phyloP scores from a whole-genome alignment of 176 grass and related monocot genomes.

The Ensete glaucum region DNA sequence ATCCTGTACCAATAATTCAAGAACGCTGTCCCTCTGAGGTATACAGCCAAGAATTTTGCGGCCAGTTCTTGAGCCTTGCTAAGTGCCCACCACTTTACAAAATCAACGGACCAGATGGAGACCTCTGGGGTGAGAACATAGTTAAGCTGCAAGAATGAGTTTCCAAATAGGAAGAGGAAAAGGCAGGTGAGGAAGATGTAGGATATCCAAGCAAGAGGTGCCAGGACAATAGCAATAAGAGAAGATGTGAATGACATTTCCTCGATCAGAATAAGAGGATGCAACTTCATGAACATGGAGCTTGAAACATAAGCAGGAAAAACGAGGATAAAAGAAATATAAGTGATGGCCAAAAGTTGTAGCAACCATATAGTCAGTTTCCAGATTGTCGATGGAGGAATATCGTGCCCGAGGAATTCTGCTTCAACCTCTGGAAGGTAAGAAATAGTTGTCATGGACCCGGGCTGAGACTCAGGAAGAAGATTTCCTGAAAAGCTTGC shows the following conservation, averaged over 20 bases:
- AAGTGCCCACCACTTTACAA: conserved; percentile 75
- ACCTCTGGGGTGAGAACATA: conserved; percentile 53
- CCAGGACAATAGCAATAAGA: conserved; percentile 38
- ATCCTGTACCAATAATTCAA: conserved; percentile 68
- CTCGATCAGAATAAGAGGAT: conserved; percentile 22
- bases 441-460: conserved; percentile 15
- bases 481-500: conserved; percentile 51
- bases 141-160: conserved; percentile 56
- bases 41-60: conserved; percentile 49
- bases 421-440: conserved; percentile 24
- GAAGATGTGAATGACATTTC: conserved; percentile 30
- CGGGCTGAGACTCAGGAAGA: conserved; percentile 30
- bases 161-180: conserved; percentile 48
- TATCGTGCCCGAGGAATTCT: conserved; percentile 13
- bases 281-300: conserved; percentile 27
- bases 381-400: conserved; percentile 15
- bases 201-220: conserved; percentile 58
- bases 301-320: conserved; percentile 51
- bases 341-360: conserved; percentile 42
- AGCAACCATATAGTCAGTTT: conserved; percentile 35
- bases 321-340: conserved; percentile 50
- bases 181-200: conserved; percentile 47
- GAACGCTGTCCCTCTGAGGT: conserved; percentile 57
- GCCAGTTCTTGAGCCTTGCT: conserved; percentile 51
- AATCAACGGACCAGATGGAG: conserved; percentile 57